phyloP scores from a whole-genome alignment of 2,329 filamentous ascomycete genomes.

The Cladophialophora yegresii region DNA sequence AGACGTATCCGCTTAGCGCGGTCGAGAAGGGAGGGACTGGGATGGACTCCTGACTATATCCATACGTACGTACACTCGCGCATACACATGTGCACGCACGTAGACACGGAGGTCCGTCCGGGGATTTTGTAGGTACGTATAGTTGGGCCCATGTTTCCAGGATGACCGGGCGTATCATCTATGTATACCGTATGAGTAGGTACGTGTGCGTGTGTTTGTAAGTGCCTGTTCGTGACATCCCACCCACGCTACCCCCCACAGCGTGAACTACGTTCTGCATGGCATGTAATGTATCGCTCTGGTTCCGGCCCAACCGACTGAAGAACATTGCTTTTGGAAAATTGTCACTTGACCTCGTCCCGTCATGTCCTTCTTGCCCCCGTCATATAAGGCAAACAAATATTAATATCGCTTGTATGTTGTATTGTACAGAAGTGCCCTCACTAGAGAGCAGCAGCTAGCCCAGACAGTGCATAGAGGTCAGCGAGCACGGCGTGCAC shows the following conservation, averaged over 20 bases:
- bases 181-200: background rate
- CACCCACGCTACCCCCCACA: background rate
- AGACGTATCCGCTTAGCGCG: background rate
- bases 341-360: background rate
- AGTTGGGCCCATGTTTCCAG: background rate
- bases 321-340: background rate
- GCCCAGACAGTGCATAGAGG: background rate
- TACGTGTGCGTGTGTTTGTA: too few relatives aligned
- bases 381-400: background rate
- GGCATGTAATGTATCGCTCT: background rate
- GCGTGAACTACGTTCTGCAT: background rate
- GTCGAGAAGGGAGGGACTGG: background rate
- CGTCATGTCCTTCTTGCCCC: background rate
- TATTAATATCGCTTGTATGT: background rate
- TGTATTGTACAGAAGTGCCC: background rate
- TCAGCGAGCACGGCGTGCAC: background rate
- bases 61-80: too few relatives aligned
- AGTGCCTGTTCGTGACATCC: background rate
- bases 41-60: background rate
- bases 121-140: background rate
- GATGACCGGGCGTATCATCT: background rate
- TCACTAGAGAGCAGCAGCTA: background rate
- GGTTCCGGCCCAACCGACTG: background rate
- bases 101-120: background rate
- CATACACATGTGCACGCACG: background rate